phyloP scores from a whole-genome alignment of 495 filamentous ascomycete genomes.

The Penicillium roqueforti region DNA sequence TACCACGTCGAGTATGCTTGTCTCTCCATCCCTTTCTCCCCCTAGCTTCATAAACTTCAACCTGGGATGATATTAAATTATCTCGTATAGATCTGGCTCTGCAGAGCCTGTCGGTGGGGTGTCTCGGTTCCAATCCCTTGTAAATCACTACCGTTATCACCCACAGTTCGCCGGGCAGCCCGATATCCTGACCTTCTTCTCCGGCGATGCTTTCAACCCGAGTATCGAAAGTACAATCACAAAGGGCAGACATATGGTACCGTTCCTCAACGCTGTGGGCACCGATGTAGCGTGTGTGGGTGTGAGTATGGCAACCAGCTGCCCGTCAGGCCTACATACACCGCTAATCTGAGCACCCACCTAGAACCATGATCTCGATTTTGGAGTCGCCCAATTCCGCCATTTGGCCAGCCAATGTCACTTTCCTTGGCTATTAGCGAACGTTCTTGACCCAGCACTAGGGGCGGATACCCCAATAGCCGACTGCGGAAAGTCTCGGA shows the following conservation, averaged over 20 bases:
- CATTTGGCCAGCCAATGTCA: conserved; percentile 67
- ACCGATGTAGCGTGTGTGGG: conserved; percentile 77
- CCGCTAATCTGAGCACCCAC: conserved; percentile 8
- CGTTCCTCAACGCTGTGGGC: conserved; percentile 71
- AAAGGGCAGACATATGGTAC: conserved; percentile 86
- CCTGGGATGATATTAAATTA: background rate
- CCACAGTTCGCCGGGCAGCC: conserved; percentile 56
- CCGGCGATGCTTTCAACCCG: conserved; percentile 89
- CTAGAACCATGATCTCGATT: conserved; percentile 89
- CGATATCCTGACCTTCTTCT: conserved; percentile 74
- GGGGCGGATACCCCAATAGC: conserved; percentile 65
- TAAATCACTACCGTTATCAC: conserved; percentile 64
- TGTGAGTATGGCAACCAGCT: conserved; percentile 45
- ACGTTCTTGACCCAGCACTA: conserved; percentile 74
- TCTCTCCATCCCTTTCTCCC: background rate
- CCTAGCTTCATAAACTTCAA: too few relatives aligned
- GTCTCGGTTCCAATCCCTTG: conserved; percentile 72
- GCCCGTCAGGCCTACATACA: conserved; percentile 1
- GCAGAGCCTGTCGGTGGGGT: conserved; percentile 77
- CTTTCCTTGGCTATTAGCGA: conserved; percentile 88
- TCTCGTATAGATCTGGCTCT: conserved; percentile 48
- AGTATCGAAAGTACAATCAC: conserved; percentile 81
- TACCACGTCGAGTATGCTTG: conserved; percentile 72
- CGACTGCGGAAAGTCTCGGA: conserved; percentile 61
- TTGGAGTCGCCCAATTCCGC: conserved; percentile 76